phyloP scores from a whole-genome alignment of 768 basidiomycete species.

The Zangia roseola region DNA sequence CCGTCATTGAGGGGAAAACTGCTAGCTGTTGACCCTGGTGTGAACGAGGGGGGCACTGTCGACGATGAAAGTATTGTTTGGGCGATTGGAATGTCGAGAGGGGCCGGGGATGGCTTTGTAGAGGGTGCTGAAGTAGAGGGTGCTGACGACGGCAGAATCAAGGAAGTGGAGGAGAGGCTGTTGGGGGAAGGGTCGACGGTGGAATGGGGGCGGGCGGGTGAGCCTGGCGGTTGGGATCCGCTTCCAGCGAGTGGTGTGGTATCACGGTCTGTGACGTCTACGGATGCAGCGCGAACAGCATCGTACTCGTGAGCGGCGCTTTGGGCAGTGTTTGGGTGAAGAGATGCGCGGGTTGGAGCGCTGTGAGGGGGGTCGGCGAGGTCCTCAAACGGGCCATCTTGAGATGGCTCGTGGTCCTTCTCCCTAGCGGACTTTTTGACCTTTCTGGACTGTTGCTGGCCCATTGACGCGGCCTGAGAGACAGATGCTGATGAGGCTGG shows the following conservation, averaged over 20 bases:
- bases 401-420: constrained; percentile 54
- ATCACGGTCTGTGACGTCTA: constrained; percentile 31
- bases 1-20: constrained; percentile 40
- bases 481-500: constrained; percentile 44
- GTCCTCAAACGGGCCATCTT: constrained; percentile 45
- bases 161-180: constrained; percentile 39
- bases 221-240: constrained; percentile 33
- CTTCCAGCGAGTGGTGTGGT: constrained; percentile 41
- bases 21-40: constrained; percentile 48
- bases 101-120: constrained; percentile 45
- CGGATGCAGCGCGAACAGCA: constrained; percentile 33
- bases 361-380: constrained; percentile 37
- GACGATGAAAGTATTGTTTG: constrained; percentile 85
- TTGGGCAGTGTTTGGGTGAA: constrained; percentile 39
- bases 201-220: constrained; percentile 32
- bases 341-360: constrained; percentile 46
- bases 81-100: constrained; percentile 77
- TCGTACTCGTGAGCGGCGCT: constrained; percentile 37
- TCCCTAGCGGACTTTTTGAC: constrained; percentile 69
- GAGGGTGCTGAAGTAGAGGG: constrained; percentile 12
- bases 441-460: constrained; percentile 85
- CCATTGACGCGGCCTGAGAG: constrained; percentile 56
- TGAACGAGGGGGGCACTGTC: constrained; percentile 44
- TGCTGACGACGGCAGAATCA: constrained; percentile 26
- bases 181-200: constrained; percentile 40